Evolutionary conservation across 78 protist genomes (phyloP).

Genomic region (Dictyostelium brefeldianum): DNA sequence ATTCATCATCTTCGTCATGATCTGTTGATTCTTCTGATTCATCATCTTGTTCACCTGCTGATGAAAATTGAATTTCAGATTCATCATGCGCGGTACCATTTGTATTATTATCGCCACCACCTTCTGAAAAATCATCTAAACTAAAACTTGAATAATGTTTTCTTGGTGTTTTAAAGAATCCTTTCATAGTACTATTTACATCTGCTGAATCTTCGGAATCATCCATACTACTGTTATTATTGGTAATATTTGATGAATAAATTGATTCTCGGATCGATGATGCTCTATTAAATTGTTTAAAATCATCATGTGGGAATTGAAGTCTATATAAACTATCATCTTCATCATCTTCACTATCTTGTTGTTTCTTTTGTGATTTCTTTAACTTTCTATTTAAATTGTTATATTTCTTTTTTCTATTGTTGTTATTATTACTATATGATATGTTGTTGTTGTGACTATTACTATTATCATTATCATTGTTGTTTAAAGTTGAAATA

Average conservation of each 20-base stretch:
- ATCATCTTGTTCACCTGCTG: background rate
- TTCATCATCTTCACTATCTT: background rate
- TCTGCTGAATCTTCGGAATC: constrained; percentile 17
- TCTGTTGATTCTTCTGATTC: background rate
- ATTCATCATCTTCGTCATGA: background rate
- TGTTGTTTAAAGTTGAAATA: too few relatives aligned
- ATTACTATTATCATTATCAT: too few relatives aligned
- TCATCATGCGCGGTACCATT: background rate
- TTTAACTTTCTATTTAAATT: background rate
- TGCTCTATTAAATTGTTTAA: constrained; percentile 5
- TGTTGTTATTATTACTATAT: background rate
- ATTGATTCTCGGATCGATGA: constrained; percentile 12
- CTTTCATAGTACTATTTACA: background rate
- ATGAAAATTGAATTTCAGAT: background rate
- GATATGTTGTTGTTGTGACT: too few relatives aligned
- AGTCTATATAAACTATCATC: constrained; percentile 46
- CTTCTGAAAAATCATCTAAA: constrained; percentile 15
- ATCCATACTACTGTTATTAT: background rate
- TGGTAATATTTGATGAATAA: background rate
- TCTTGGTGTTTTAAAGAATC: constrained; percentile 48
- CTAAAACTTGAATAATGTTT: constrained; percentile 46
- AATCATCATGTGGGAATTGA: constrained; percentile 69
- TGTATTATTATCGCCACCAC: background rate
- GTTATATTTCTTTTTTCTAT: background rate
- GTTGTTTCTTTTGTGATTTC: background rate